These are phyloP conservation scores for Rhizopogon vinicolor DNA, from an alignment of 768 basidiomycete genomes.

Conservation along the genomic window DNA sequence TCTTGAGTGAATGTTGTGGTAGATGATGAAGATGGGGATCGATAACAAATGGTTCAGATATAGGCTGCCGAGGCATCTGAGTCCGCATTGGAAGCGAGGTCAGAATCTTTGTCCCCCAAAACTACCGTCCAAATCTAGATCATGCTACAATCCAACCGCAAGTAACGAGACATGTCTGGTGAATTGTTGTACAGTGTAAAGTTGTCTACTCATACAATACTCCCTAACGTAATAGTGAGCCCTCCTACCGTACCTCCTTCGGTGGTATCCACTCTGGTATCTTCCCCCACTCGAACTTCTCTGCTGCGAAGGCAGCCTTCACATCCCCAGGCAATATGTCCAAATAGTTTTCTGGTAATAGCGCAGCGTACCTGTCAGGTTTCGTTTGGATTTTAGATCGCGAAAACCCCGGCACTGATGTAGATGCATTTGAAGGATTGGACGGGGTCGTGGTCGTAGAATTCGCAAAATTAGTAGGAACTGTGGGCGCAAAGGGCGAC, in stretches of 20 bases:
- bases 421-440: slow-evolving; percentile 13
- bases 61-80: not conserved
- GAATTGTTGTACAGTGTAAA: not conserved
- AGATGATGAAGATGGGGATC: slow-evolving; percentile 10
- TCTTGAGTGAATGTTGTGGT: slow-evolving; percentile 11
- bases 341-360: slow-evolving; percentile 57
- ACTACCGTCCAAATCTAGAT: slow-evolving; percentile 14
- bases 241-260: slow-evolving; percentile 43
- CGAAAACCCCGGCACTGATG: slow-evolving; percentile 32
- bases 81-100: not conserved
- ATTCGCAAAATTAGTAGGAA: slow-evolving; percentile 19
- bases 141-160: not conserved
- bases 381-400: slow-evolving; percentile 29
- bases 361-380: slow-evolving; percentile 51
- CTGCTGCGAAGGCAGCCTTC: slow-evolving; percentile 48
- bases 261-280: slow-evolving; percentile 78
- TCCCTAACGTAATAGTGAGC: not conserved
- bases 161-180: not conserved
- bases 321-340: slow-evolving; percentile 46
- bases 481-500: slow-evolving; percentile 13
- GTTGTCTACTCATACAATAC: not conserved
- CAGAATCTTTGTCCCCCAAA: not conserved
- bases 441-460: slow-evolving; percentile 19
- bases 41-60: not conserved
- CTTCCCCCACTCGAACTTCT: slow-evolving; percentile 63